Percentiles rank a stretch among this genome's conserved stretches.
phyloP scores from a whole-genome alignment of 345 rosid genomes.

The Populus simonii region DNA sequence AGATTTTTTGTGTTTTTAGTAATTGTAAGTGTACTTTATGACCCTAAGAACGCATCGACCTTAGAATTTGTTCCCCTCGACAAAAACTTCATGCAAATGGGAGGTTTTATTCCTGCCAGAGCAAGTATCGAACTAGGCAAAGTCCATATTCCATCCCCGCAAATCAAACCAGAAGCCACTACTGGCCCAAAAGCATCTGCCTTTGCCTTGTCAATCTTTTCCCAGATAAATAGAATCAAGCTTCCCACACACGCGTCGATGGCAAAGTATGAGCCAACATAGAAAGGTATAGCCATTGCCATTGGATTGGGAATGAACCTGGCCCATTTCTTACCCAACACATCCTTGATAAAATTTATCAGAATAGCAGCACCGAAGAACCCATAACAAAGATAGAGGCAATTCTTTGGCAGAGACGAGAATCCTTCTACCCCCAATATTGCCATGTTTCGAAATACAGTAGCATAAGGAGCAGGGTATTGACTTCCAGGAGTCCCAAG shows the following conservation, averaged over 20 bases:
- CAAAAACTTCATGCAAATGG: constrained; percentile 28
- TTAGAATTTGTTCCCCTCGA: constrained; percentile 13
- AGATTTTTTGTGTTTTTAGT: too few relatives aligned
- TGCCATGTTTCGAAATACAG: constrained; percentile 48
- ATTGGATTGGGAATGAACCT: constrained; percentile 46
- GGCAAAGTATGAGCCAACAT: constrained; percentile 45
- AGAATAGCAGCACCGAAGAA: constrained; percentile 41
- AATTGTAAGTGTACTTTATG: neutral
- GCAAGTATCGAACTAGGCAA: constrained; percentile 27
- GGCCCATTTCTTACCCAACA: constrained; percentile 24
- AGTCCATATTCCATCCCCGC: constrained; percentile 31
- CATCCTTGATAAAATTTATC: constrained; percentile 32
- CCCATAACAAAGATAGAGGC: constrained; percentile 40
- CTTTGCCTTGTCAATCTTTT: constrained; percentile 34
- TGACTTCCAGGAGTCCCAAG: constrained; percentile 37
- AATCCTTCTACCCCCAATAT: constrained; percentile 53
- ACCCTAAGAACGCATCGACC: constrained; percentile 10
- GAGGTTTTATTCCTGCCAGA: constrained; percentile 18
- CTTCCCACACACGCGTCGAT: constrained; percentile 55
- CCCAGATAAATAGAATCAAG: constrained; percentile 46
- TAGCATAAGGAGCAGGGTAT: constrained; percentile 48
- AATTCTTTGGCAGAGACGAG: constrained; percentile 47
- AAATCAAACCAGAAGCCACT: constrained; percentile 28
- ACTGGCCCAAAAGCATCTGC: constrained; percentile 27
- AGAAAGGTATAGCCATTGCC: constrained; percentile 57